phyloP scores from a whole-genome alignment of 2,329 filamentous ascomycete species.

The Sordariomycetes sp. region DNA sequence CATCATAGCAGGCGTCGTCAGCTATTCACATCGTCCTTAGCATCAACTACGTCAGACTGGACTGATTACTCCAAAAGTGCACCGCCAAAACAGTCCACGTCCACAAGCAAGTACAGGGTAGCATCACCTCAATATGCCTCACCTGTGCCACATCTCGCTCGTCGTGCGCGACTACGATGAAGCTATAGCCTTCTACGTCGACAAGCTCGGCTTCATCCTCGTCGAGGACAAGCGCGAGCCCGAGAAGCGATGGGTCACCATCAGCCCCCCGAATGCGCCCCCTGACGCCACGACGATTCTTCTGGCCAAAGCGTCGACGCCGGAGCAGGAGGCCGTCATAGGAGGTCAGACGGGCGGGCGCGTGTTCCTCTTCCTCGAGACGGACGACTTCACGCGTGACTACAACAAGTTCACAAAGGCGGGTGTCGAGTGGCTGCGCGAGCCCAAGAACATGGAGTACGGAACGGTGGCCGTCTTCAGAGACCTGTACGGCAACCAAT shows the following conservation, averaged over 20 bases:
- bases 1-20: no score
- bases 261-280: constrained; percentile 2
- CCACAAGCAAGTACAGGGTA: no score
- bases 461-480: constrained; percentile 9
- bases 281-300: constrained; percentile 5
- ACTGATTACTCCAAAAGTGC: no score
- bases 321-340: constrained; percentile 6
- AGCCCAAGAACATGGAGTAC: constrained; percentile 4
- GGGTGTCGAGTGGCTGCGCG: constrained; percentile 7
- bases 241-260: constrained; percentile 8
- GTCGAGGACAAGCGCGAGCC: constrained; percentile 6
- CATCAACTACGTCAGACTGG: no score
- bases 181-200: constrained; percentile 7
- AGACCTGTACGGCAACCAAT: constrained; percentile 9
- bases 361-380: constrained; percentile 9
- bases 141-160: constrained; percentile 7
- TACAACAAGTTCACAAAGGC: not conserved
- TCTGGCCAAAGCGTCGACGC: constrained; percentile 6
- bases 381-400: constrained; percentile 6
- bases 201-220: constrained; percentile 9
- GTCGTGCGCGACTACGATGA: constrained; percentile 9
- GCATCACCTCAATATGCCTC: no score
- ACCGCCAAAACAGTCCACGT: no score
- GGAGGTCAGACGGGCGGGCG: constrained; percentile 7
- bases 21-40: no score